These are phyloP conservation scores for Pholiota molesta DNA, from an alignment of 768 basidiomycete species.

Conservation along the genomic window DNA sequence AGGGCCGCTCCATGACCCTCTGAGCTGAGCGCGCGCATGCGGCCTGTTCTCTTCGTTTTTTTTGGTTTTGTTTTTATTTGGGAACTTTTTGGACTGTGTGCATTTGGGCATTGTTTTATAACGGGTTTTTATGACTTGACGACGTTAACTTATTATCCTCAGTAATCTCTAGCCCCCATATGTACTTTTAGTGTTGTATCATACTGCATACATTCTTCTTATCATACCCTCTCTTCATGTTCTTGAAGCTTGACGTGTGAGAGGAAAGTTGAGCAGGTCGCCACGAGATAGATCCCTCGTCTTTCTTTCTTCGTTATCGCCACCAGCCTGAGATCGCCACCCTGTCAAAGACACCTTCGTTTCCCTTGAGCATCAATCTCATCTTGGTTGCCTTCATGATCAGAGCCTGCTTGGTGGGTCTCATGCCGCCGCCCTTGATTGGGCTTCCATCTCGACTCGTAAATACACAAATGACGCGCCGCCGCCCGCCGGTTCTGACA, in stretches of 20 bases:
- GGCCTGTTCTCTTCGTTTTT: neutral
- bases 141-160: neutral
- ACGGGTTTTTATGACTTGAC: neutral
- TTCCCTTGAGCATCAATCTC: too few relatives aligned
- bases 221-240: neutral
- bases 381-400: too few relatives aligned
- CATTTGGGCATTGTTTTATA: neutral
- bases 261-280: neutral
- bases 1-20: conserved; percentile 5
- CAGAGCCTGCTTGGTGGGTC: too few relatives aligned
- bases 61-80: neutral
- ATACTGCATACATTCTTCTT: neutral
- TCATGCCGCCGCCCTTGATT: too few relatives aligned
- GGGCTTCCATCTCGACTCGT: too few relatives aligned
- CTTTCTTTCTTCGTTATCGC: too few relatives aligned
- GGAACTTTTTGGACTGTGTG: too few relatives aligned
- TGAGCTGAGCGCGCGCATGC: neutral
- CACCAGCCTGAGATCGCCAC: too few relatives aligned
- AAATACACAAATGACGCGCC: too few relatives aligned
- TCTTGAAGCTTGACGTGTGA: neutral
- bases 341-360: too few relatives aligned
- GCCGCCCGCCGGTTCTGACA: too few relatives aligned
- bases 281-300: too few relatives aligned
- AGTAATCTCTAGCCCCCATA: neutral
- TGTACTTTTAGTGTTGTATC: conserved; percentile 3